These are phyloP conservation scores for Mucor irregularis DNA, from an alignment of 371 early-diverging fungal genomes.

Conservation along the genomic window DNA sequence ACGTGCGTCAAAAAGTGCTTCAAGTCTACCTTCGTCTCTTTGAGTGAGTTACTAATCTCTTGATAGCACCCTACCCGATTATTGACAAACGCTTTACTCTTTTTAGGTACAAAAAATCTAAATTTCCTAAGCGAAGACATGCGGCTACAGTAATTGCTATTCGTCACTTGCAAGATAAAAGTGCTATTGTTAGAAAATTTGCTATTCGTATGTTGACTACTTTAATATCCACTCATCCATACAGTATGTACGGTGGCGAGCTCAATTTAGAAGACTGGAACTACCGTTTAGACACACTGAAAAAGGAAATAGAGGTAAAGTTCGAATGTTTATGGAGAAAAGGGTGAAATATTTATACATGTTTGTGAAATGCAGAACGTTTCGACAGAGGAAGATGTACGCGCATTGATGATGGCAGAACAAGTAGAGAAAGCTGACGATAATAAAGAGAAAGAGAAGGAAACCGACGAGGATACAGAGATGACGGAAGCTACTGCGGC, in stretches of 20 bases:
- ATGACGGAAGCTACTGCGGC: constrained; percentile 20
- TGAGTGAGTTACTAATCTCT: constrained; percentile 55
- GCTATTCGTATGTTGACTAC: constrained; percentile 82
- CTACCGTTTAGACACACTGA: constrained; percentile 57
- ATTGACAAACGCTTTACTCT: not conserved
- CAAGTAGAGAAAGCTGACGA: constrained; percentile 1
- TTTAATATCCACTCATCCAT: constrained; percentile 87
- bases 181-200: constrained; percentile 83
- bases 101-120: constrained; percentile 45
- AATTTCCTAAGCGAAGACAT: constrained; percentile 84
- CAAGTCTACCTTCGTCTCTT: constrained; percentile 81
- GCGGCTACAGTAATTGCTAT: constrained; percentile 68
- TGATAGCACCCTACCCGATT: not conserved
- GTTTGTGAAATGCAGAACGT: constrained; percentile 1
- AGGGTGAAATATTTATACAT: not conserved
- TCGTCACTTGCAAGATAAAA: constrained; percentile 89
- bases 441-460: not conserved
- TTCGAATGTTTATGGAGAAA: too few relatives aligned
- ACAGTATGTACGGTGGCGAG: constrained; percentile 83
- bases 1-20: constrained; percentile 84
- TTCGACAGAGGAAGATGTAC: constrained; percentile 14
- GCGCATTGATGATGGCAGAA: constrained; percentile 1
- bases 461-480: constrained; percentile 4
- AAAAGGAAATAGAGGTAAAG: constrained; percentile 61
- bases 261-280: constrained; percentile 71